Evolutionary conservation across 2,329 filamentous ascomycete genomes (phyloP).

Genomic region (Fusarium continuum): DNA sequence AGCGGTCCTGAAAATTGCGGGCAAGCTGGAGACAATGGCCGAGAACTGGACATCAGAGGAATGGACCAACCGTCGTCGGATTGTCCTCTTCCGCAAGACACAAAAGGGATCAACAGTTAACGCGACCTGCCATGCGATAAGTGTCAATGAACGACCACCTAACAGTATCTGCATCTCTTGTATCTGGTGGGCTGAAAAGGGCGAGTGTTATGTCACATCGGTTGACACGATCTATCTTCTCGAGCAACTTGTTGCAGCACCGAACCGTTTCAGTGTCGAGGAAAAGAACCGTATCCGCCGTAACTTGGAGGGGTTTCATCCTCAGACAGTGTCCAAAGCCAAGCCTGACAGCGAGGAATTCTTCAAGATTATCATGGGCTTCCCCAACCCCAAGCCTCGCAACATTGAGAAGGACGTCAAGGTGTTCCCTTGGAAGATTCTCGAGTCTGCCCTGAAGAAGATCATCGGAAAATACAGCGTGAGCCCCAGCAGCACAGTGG

Average conservation of each 20-base stretch:
- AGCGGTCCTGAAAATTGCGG: constrained; percentile 83
- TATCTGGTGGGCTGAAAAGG: constrained; percentile 94
- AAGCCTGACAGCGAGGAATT: constrained; percentile 95
- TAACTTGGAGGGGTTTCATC: constrained; percentile 94
- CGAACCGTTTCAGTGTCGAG: constrained; percentile 87
- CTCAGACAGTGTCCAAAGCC: constrained; percentile 90
- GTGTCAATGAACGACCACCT: constrained; percentile 78
- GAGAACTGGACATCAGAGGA: constrained; percentile 86
- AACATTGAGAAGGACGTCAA: constrained; percentile 99
- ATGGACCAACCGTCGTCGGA: constrained; percentile 77
- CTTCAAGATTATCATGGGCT: constrained; percentile 99
- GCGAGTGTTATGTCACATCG: constrained; percentile 91
- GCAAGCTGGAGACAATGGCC: constrained; percentile 85
- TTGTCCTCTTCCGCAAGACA: constrained; percentile 87
- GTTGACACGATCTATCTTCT: constrained; percentile 97
- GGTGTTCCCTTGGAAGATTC: constrained; percentile 95
- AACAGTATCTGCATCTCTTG: constrained; percentile 96
- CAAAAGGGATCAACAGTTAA: constrained; percentile 85
- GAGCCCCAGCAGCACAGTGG: constrained; percentile 53
- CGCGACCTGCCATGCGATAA: constrained; percentile 80
- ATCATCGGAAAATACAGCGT: constrained; percentile 94
- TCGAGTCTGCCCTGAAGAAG: constrained; percentile 89
- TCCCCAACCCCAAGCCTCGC: constrained; percentile 91
- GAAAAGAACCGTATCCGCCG: constrained; percentile 98
- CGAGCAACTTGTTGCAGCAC: constrained; percentile 82